A percentile compares a stretch with the other conserved stretches of the same genome.
Evolutionary conservation across 805 yeast species (phyloP).

Genomic region (Metschnikowia matae): DNA sequence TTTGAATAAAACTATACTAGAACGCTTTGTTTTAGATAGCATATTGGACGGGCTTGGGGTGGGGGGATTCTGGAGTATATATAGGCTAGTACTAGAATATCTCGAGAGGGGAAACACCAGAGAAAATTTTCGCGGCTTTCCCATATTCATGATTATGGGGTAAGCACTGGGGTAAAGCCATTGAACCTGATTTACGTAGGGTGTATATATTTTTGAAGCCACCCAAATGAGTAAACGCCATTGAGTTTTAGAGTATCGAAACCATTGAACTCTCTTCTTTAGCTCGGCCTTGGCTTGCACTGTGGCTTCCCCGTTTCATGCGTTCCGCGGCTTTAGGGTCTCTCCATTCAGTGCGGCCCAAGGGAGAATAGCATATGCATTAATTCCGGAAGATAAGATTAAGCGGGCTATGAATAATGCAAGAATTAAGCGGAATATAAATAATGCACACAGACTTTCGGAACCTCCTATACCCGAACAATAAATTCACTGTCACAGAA

Average conservation of each 20-base stretch:
- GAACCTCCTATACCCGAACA: neutral
- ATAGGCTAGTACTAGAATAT: conserved; percentile 8
- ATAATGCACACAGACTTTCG: neutral
- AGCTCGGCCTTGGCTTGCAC: neutral
- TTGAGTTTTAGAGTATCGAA: neutral
- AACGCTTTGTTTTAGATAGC: conserved; percentile 12
- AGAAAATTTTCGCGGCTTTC: conserved; percentile 15
- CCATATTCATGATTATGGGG: neutral
- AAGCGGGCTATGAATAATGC: no score
- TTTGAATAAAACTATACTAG: conserved; percentile 6
- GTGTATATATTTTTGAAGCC: neutral
- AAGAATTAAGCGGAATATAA: neutral
- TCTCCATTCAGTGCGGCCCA: neutral
- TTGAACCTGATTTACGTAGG: neutral
- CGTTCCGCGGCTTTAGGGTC: conserved; percentile 3
- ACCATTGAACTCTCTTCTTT: neutral
- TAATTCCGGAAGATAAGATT: neutral
- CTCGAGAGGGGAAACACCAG: conserved; percentile 6
- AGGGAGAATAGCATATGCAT: conserved; percentile 2
- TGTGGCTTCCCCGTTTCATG: neutral
- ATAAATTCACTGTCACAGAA: neutral
- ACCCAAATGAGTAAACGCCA: neutral
- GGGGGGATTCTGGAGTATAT: conserved; percentile 11
- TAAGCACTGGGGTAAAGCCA: neutral
- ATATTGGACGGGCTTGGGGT: conserved; percentile 7